Percentiles rank a stretch among this genome's conserved stretches.
Conservation (phyloP, 2,329 filamentous ascomycete species). For the Chalara sp. region DNA sequence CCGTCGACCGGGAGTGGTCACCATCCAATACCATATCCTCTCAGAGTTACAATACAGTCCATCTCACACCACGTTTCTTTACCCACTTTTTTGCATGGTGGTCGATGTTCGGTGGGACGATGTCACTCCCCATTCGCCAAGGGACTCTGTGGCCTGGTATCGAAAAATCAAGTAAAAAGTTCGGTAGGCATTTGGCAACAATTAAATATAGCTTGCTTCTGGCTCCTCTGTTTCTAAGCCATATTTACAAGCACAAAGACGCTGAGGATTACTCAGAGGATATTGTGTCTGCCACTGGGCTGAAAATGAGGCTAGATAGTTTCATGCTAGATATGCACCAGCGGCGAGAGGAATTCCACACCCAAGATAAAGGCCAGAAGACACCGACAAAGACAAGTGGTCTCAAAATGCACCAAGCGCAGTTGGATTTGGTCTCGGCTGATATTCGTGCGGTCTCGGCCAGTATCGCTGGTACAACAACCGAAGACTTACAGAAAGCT, state of each 20-base stretch:
- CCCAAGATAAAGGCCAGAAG: constrained; percentile 67
- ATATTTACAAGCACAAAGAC: constrained; percentile 98
- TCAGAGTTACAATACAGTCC: constrained; percentile 91
- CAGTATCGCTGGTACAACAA: constrained; percentile 73
- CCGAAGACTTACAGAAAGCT: constrained; percentile 65
- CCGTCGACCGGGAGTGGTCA: constrained; percentile 80
- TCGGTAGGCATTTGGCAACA: constrained; percentile 92
- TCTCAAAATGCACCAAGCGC: constrained; percentile 93
- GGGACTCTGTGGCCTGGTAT: constrained; percentile 84
- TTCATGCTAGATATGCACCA: constrained; percentile 97
- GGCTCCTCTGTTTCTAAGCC: constrained; percentile 88
- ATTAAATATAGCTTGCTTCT: constrained; percentile 95
- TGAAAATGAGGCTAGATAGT: constrained; percentile 92
- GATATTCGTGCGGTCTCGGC: constrained; percentile 93
- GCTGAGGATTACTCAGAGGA: constrained; percentile 75
- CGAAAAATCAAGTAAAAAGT: constrained; percentile 98
- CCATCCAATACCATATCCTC: constrained; percentile 68
- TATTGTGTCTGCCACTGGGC: constrained; percentile 83
- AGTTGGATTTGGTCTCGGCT: constrained; percentile 84
- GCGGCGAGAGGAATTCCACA: constrained; percentile 84
- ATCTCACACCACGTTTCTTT: constrained; percentile 91
- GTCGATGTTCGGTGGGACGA: constrained; percentile 89
- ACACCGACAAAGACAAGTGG: constrained; percentile 77
- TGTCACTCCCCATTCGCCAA: constrained; percentile 91
- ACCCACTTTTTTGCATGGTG: constrained; percentile 98